These are phyloP conservation scores for Lactifluus volemus DNA, from an alignment of 768 basidiomycete species.

Conservation along the genomic window DNA sequence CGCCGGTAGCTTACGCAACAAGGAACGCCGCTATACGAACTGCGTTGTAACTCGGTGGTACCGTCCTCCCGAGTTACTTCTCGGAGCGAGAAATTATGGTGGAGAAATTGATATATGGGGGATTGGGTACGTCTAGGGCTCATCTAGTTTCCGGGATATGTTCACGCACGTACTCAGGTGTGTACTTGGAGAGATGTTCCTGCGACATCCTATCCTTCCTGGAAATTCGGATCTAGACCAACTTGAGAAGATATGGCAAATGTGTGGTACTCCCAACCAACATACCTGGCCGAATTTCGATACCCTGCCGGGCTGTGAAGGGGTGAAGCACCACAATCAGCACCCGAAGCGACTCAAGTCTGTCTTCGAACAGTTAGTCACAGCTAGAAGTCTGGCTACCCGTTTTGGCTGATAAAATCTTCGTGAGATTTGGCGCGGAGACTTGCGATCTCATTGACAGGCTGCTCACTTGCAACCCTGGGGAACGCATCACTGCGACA, in stretches of 20 bases:
- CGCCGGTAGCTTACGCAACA: conserved; percentile 33
- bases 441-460: conserved; percentile 78
- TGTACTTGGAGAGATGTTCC: conserved; percentile 96
- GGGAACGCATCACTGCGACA: conserved; percentile 72
- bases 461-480: conserved; percentile 76
- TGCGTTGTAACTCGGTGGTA: conserved; percentile 96
- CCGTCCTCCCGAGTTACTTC: conserved; percentile 82
- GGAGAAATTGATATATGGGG: conserved; percentile 98
- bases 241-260: conserved; percentile 75
- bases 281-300: conserved; percentile 76
- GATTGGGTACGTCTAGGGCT: conserved; percentile 56
- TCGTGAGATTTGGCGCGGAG: conserved; percentile 53
- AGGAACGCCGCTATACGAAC: conserved; percentile 80
- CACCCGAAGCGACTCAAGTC: conserved; percentile 47
- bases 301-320: conserved; percentile 68
- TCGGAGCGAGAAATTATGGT: conserved; percentile 85
- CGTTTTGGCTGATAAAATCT: not conserved
- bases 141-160: not conserved
- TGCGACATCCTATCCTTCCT: conserved; percentile 74
- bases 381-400: conserved; percentile 7
- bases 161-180: conserved; percentile 42
- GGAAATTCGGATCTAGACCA: conserved; percentile 91
- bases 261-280: conserved; percentile 85
- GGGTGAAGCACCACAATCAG: conserved; percentile 53
- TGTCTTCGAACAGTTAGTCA: conserved; percentile 49